phyloP scores from a whole-genome alignment of 805 yeast genomes.

The Starmerella ratchasimensis region DNA sequence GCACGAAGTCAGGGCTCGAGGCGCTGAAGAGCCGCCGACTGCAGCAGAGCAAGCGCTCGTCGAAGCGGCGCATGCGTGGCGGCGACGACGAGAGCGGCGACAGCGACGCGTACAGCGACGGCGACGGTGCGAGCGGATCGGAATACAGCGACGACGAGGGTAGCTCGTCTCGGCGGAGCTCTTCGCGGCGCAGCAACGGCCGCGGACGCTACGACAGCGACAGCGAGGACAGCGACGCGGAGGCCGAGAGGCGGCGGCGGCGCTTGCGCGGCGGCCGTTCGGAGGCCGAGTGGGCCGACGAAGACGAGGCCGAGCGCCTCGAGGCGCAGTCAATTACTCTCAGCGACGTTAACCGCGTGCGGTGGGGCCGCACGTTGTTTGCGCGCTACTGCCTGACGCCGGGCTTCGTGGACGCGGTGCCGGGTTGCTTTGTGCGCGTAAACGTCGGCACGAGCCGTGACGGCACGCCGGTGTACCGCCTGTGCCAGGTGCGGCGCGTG shows the following conservation, averaged over 20 bases:
- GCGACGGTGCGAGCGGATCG: slow-evolving; percentile 25
- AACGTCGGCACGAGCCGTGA: slow-evolving; percentile 63
- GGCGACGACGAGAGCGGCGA: slow-evolving; percentile 31
- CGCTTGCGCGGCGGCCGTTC: slow-evolving; percentile 13
- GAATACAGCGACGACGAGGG: neutral
- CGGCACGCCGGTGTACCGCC: slow-evolving; percentile 55
- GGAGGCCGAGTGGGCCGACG: slow-evolving; percentile 36
- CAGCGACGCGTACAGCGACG: slow-evolving; percentile 23
- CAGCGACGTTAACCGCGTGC: slow-evolving; percentile 54
- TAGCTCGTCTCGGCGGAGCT: neutral
- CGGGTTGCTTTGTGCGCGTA: slow-evolving; percentile 69
- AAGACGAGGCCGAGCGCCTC: slow-evolving; percentile 28
- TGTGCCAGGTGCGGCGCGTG: slow-evolving; percentile 67
- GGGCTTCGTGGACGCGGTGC: slow-evolving; percentile 54
- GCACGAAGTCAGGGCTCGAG: slow-evolving; percentile 43
- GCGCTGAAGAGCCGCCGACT: slow-evolving; percentile 56
- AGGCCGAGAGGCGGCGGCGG: slow-evolving; percentile 24
- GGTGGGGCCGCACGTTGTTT: slow-evolving; percentile 65
- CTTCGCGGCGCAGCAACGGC: neutral
- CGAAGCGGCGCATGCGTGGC: slow-evolving; percentile 2
- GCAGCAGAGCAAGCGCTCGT: slow-evolving; percentile 7
- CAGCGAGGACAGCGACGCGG: slow-evolving; percentile 31
- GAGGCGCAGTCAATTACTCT: slow-evolving; percentile 35
- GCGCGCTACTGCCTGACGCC: slow-evolving; percentile 70
- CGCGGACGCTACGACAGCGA: slow-evolving; percentile 27